Evolutionary conservation across 163 green algal genomes (phyloP), one percentile per base, ranked within the genome.

Genomic region (Chlamydomonas reinhardtii): DNA sequence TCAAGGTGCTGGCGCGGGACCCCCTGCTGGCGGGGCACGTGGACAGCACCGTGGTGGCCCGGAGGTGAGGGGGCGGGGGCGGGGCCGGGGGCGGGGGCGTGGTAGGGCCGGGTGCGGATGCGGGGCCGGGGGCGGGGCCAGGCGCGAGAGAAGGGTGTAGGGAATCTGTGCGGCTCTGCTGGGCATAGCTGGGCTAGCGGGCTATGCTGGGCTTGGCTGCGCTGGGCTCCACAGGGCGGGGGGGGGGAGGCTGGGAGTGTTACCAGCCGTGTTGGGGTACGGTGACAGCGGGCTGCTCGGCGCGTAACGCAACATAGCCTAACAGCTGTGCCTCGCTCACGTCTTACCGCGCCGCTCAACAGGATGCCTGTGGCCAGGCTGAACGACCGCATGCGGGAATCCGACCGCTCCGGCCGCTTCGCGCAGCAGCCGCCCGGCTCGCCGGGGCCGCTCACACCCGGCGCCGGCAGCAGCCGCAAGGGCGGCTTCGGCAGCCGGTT

Each of bases 1-100:
- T 86, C 69, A 86, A 86, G 79, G 54, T 86, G 54, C 1, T 78
- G 68, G 69, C 69, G 11, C 70, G 70, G 19, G 69, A 86, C 79
- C 79, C 69, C 1, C 43, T 86, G 69, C 31, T 35, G 19, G 22
- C 52, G 34, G 79, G 69, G 16, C 25, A 62, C n/a, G 29, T 79
- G 52, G 79, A 86, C 79, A 79, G 69, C 79, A 86, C 79, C 35
- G 69, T 64, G 17, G 12, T 86, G 37, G 54, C 78, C 54, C 59
- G 79, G 29, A 86, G 52, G 79, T 86, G 68, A 27, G 79, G 29
- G 37, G 48, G n/a, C 14, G 65, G 43, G 65, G 11, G 14, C 14
- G 56, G 74, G 15, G 54, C 17, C 16, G 48, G 27, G 71, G 71
- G 22, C 17, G 17, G 19, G 17, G 37, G 71, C 35, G n/a, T n/a